These are phyloP conservation scores for Rosa lucieae DNA, from an alignment of 306 rosid species.

Conservation along the genomic window DNA sequence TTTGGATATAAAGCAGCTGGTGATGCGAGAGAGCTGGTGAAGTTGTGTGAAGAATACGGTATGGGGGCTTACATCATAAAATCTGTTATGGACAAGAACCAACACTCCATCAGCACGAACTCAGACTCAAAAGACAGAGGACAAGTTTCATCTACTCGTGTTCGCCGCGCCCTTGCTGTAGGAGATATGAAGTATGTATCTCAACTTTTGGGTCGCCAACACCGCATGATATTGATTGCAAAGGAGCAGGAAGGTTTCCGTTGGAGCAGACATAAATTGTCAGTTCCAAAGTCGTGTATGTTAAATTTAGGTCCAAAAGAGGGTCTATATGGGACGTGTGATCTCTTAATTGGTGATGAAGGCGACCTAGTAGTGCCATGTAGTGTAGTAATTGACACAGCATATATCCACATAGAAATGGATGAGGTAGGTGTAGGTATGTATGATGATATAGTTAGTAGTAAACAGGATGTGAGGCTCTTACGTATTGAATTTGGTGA, in stretches of 20 bases:
- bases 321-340: constrained; percentile 76
- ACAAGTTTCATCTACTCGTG: constrained; percentile 93
- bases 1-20: constrained; percentile 97
- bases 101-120: constrained; percentile 29
- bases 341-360: constrained; percentile 38
- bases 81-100: constrained; percentile 83
- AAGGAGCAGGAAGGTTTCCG: constrained; percentile 43
- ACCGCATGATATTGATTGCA: constrained; percentile 64
- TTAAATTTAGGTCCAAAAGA: constrained; percentile 87
- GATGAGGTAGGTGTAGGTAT: constrained; percentile 35
- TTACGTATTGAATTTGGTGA: constrained; percentile 75
- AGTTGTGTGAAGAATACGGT: constrained; percentile 76
- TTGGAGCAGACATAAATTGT: constrained; percentile 41
- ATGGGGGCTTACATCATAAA: constrained; percentile 76
- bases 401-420: constrained; percentile 63
- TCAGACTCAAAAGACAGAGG: constrained; percentile 72
- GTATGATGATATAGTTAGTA: constrained; percentile 34
- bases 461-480: constrained; percentile 39
- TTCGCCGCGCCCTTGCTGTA: constrained; percentile 67
- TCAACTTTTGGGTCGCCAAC: constrained; percentile 78
- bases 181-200: constrained; percentile 87
- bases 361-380: constrained; percentile 37
- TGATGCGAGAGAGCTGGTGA: constrained; percentile 70
- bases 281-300: constrained; percentile 65
- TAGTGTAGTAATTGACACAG: constrained; percentile 65